Evolutionary conservation across 192 early-diverging fungal genomes (phyloP), one percentile per base, ranked within the genome.

Genomic region (Glomus cerebriforme): DNA sequence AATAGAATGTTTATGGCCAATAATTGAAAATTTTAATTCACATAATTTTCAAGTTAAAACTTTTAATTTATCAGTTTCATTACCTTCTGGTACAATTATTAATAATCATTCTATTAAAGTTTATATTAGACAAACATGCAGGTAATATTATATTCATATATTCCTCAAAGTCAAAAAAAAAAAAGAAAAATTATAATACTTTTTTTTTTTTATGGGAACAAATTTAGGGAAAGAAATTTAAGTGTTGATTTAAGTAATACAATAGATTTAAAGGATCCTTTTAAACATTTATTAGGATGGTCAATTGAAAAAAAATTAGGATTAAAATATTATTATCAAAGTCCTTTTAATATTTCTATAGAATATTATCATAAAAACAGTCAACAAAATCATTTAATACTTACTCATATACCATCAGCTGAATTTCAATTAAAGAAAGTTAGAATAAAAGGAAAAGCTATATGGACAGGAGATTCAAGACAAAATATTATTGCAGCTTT

Each of bases 381-480:
- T 0, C 81, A 79, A 12, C 63, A 71, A 10, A 91, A 91, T 67
- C 92, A 89, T 79, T 78, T 82, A 49, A 91, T 91, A 65, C 81
- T 93, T 63, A 86, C 86, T 10, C n/a, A 27, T 37, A 69, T 78
- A 54, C 66, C 77, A 8, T 62, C 34, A 24, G 65, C 77, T 8
- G 34, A 58, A 29, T 68, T 78, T 59, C 13, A 45, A 58, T 31
- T 78, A 22, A 78, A 78, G 8, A 66, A 68, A 24, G 45, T 26
- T 39, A 59, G 34, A 35, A 47, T 75, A 7, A 75, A 75, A 31
- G 76, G 87, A 63, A 80, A 84, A 64, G 78, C 12, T n/a, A 78
- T 87, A 15, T 43, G 73, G 22, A 82, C 82, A 54, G 88, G 90
- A 2, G 84, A 86, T 74, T 86, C 86, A 65, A 66, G 88, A 59